phyloP scores from a whole-genome alignment of 2,329 filamentous ascomycete species.

The Neofusicoccum parvum region DNA sequence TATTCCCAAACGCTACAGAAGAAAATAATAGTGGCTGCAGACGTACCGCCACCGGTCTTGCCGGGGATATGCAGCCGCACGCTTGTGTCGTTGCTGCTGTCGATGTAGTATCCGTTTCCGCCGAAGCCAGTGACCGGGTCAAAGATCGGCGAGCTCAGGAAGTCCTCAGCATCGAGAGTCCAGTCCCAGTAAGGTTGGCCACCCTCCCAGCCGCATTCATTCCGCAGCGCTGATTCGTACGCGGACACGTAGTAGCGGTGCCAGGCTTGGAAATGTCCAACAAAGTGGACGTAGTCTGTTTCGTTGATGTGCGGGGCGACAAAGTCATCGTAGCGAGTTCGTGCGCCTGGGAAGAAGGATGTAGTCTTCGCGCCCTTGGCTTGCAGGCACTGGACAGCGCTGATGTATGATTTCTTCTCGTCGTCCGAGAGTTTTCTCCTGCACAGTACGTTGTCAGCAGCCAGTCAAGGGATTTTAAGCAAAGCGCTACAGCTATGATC shows the following conservation, averaged over 20 bases:
- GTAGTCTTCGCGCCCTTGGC: slow-evolving; percentile 34
- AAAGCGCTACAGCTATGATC: no score
- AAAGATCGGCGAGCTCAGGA: slow-evolving; percentile 18
- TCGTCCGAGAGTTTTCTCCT: neutral
- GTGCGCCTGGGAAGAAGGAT: slow-evolving; percentile 31
- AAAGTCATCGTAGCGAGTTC: slow-evolving; percentile 40
- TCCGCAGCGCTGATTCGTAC: slow-evolving; percentile 12
- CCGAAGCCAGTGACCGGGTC: slow-evolving; percentile 20
- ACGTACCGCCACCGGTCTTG: slow-evolving; percentile 8
- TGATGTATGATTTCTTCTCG: slow-evolving; percentile 38
- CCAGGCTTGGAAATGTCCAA: slow-evolving; percentile 19
- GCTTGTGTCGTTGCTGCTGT: slow-evolving; percentile 14
- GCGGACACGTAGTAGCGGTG: slow-evolving; percentile 8
- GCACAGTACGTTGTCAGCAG: slow-evolving; percentile 23
- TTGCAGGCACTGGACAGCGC: slow-evolving; percentile 39
- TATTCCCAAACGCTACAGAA: neutral
- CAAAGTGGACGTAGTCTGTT: slow-evolving; percentile 15
- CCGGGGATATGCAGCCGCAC: slow-evolving; percentile 8
- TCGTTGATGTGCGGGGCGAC: slow-evolving; percentile 39
- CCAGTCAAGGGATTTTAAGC: no score
- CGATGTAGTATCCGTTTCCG: slow-evolving; percentile 20
- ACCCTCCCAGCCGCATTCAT: slow-evolving; percentile 10
- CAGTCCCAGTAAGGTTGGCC: slow-evolving; percentile 20
- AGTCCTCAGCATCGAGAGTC: slow-evolving; percentile 17
- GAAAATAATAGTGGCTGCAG: neutral